Evolutionary conservation across 139 green algal genomes (phyloP), one percentile per base, ranked within the genome.

Genomic region (Zygnema cylindricum): DNA sequence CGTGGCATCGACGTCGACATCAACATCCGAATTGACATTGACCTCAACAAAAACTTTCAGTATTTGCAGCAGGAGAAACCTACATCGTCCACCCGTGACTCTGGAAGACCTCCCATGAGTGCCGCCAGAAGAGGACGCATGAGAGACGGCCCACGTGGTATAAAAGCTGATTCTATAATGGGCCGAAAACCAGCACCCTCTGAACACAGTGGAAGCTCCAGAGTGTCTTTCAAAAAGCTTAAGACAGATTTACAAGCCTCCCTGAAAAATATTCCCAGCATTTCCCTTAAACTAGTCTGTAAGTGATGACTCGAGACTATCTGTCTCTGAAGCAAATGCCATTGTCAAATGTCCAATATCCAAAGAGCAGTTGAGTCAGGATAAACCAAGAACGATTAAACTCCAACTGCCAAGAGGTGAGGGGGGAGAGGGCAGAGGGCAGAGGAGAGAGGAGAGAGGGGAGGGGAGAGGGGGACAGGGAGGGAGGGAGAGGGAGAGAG

Each of bases 241-340:
- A 91, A 39, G 0, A 91, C 69, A 21, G 87, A 91, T 38, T 77
- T 76, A 81, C 87, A 91, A 22, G 87, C 87, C 57, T 91, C 87
- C 82, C 87, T 91, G 87, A 39, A 35, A 25, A 88, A n/a, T n/a
- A n/a, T 30, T 73, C 57, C 57, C 30, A 25, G 30, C 57, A 36
- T 11, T 11, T 16, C 71, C 71, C 11, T 81, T 38, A 38, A 36
- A 7, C 11, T 11, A 16, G 36, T 55, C 16, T 55, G 21, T 38
- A 32, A 38, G 36, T 30, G 30, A 35, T 73, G 25, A 35, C 30
- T 35, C 30, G 30, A 73, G 30, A 73, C 57, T 30, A 30, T 73
- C 25, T 25, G 30, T 30, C 25, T 73, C 57, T 73, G 57, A 25
- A 25, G 57, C 30, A 38, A 36, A 81, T 55, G 16, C 41, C 30